Conservation (phyloP, 495 filamentous ascomycete species). For the Penicillium verhagenii region DNA sequence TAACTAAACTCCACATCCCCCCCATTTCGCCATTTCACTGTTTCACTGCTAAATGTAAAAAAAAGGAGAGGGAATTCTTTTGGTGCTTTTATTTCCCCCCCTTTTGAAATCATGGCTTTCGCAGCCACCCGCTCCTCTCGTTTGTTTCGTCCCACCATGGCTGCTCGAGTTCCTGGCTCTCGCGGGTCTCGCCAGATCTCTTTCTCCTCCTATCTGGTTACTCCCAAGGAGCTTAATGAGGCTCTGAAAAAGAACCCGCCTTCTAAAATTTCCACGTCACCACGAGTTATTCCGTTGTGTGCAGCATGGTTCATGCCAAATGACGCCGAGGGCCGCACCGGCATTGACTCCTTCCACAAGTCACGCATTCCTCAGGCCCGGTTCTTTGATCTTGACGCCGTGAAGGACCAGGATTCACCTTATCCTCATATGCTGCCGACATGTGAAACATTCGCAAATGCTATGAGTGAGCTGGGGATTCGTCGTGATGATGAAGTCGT, state of each 20-base stretch:
- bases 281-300: constrained; percentile 82
- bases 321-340: constrained; percentile 71
- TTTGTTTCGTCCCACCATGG: constrained; percentile 36
- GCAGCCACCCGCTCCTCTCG: constrained; percentile 36
- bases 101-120: constrained; percentile 35
- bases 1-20: constrained; percentile 8
- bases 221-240: constrained; percentile 74
- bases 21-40: too few relatives aligned
- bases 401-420: constrained; percentile 81
- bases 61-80: too few relatives aligned
- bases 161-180: constrained; percentile 20
- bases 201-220: constrained; percentile 80
- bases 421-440: constrained; percentile 98
- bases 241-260: constrained; percentile 76
- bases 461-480: constrained; percentile 87
- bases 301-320: constrained; percentile 97
- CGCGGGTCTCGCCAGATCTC: constrained; percentile 42
- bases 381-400: constrained; percentile 94
- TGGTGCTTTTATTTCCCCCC: constrained; percentile 2
- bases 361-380: constrained; percentile 79
- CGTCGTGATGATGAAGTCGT: constrained; percentile 82
- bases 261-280: constrained; percentile 69
- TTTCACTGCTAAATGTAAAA: background rate
- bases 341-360: constrained; percentile 70
- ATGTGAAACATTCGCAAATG: constrained; percentile 72